Evolutionary conservation across 306 rosid genomes (phyloP).

Genomic region (Oemleria cerasiformis): DNA sequence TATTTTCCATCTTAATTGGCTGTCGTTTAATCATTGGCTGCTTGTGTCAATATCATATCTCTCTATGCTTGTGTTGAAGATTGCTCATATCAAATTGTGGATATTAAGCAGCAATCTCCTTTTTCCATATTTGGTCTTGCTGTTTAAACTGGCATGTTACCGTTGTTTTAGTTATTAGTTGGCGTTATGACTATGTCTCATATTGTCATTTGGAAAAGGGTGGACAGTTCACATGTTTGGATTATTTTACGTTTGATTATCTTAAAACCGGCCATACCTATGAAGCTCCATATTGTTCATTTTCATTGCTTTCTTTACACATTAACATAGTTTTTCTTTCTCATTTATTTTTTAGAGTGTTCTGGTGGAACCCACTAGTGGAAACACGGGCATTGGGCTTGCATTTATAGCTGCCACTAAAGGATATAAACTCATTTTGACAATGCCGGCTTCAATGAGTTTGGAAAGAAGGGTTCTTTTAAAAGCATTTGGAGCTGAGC

Average conservation of each 20-base stretch:
- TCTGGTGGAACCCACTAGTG: slow-evolving; percentile 98
- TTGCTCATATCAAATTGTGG: neutral
- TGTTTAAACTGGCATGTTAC: too few species aligned
- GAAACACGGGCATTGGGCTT: slow-evolving; percentile 98
- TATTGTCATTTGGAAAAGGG: neutral
- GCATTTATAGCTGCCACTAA: slow-evolving; percentile 96
- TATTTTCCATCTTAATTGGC: neutral
- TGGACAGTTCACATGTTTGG: neutral
- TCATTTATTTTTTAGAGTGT: slow-evolving; percentile 55
- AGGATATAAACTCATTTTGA: slow-evolving; percentile 90
- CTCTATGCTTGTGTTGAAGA: neutral
- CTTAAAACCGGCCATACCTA: slow-evolving; percentile 8
- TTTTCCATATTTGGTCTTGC: neutral
- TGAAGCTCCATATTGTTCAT: slow-evolving; percentile 20
- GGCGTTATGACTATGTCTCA: too few species aligned
- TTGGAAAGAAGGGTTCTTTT: slow-evolving; percentile 93
- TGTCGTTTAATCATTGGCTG: neutral
- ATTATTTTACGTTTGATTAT: slow-evolving; percentile 14
- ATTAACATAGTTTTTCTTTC: slow-evolving; percentile 29
- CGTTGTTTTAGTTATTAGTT: too few species aligned
- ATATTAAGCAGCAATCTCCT: neutral
- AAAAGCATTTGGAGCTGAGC: slow-evolving; percentile 98
- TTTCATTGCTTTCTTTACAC: slow-evolving; percentile 12
- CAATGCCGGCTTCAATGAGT: slow-evolving; percentile 99
- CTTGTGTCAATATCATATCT: neutral